Base-by-base conservation (phyloP, 2,329 filamentous ascomycete species). In the Ophiostoma piceae region DNA sequence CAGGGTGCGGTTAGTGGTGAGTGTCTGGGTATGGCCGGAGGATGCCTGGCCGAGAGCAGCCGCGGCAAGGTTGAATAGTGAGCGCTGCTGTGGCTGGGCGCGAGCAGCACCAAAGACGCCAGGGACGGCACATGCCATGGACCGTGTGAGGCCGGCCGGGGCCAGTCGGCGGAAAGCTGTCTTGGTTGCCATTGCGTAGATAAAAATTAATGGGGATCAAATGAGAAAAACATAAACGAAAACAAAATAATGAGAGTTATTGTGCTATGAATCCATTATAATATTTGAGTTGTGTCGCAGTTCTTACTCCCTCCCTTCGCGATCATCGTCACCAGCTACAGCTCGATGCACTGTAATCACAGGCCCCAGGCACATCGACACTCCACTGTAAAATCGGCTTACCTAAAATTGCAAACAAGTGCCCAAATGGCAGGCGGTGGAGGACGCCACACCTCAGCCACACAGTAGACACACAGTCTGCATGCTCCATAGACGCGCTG, bases 1-100 rank as follows among this genome's bases (percentile, higher is more conserved):
- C 16, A 98, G 89, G 3, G 85, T 90, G 72, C 92, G 90, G 26
- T 85, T 84, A 12, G 92, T 93, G 68, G 85, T 87, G 70, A 98
- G 84, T 73, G 82, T 87, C 77, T 94, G 91, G 78, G 79, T 74
- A 72, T 77, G 70, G 75, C 39, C 65, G 11, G 62, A 65, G 8
- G 70, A 37, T 1, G 70, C 35, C 9, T 67, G 35, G 69, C 62
- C 41, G 66, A 72, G 41, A 22, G 67, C 66, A 41, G 68, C 70
- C 6, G 70, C 57, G 12, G 65, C 70, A 32, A 77, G 74, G 74
- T 75, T 74, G 67, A 79, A 79, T 70, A 77, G 73, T n/a, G 77
- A 74, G 67, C 76, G 74, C 19, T 43, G 65, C 3, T 43, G 37
- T 19, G 39, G 37, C 35, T 29, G 35, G n/a, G 14, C 32, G 29